These are phyloP conservation scores for slime mould (Dictyostelium discoideum) DNA, from an alignment of 78 protist species.

Conservation along the genomic window dicty_2.7 NC_007091.3:1762001-1762500, in stretches of 20 bases:
- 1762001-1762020: not conserved
- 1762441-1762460: no score
- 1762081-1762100: not conserved
- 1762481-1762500: not conserved
- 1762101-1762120: not conserved
- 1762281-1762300: not conserved
- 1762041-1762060: not conserved
- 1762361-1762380: no score
- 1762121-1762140: not conserved
- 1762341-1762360: not conserved
- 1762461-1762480: not conserved
- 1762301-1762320: not conserved
- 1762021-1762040: not conserved
- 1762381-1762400: no score
- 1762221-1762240: slow-evolving; percentile 11
- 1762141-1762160: not conserved
- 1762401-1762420: not conserved
- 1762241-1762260: slow-evolving; percentile 12
- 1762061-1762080: slow-evolving; percentile 7
- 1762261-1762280: not conserved
- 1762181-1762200: not conserved
- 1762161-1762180: not conserved
- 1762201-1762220: not conserved
- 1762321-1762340: not conserved
- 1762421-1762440: not conserved